Base-by-base conservation (phyloP, 2,329 filamentous ascomycete genomes). In the Neofusicoccum ribis region DNA sequence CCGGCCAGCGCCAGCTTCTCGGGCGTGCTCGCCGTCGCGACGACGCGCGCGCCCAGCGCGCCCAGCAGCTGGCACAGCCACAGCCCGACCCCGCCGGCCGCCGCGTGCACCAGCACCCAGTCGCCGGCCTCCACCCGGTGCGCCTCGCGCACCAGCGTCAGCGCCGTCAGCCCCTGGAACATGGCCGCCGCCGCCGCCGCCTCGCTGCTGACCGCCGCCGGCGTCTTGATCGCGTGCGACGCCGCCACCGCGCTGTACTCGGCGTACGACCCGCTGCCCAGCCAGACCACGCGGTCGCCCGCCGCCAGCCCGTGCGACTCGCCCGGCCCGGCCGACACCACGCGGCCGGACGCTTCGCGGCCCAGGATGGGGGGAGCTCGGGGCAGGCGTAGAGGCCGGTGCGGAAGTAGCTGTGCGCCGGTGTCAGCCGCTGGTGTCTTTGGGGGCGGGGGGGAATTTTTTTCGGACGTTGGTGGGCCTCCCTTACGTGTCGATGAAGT, bases 41-140 rank as follows among this genome's bases (percentile, higher is more conserved):
- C 95, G 20, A 89, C 87, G 70, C 86, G 87, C 12, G 91, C 93
- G 0, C 92, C 93, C 2, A 93, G 82, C 0, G 84, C 81, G 69
- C 85, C 86, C 46, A 96, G 80, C 69, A 96, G 80, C 82, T 96
- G 92, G 43, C 87, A 88, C 34, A 97, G 84, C 78, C 91, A 85
- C 49, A 89, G 80, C 0, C 76, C 76, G 1, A 92, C 91, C 14
- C 93, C 93, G 15, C 93, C 93, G 0, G 92, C 92, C 0, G 93
- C 93, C 0, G 93, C 93, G 71, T 95, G 92, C 15, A 97, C 87
- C 2, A 97, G 85, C 0, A 92, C 84, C 88, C 90, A 95, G 70
- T 96, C 91, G 0, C 89, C 91, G 69, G 86, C 83, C 74, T 92
- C 82, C 5, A 94, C 91, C 0, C 82, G 72, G 69, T 90, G 83